phyloP scores from a whole-genome alignment of 257 asterid genomes.

The Capsicum rhomboideum region DNA sequence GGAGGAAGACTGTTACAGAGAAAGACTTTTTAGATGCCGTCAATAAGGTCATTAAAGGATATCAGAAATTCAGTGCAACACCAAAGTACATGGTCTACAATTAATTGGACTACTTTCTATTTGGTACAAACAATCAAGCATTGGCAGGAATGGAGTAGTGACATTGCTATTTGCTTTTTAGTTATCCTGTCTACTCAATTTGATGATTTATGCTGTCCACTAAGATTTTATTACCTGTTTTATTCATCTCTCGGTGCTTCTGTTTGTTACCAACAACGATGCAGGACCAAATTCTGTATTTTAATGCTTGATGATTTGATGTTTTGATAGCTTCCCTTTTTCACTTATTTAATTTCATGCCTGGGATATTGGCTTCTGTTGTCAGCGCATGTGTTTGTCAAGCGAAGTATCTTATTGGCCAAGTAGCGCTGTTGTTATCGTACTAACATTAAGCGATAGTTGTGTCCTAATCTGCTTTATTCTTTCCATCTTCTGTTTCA shows the following conservation, averaged over 20 bases:
- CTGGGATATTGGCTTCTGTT: background rate
- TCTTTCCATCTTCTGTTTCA: background rate
- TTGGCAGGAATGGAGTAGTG: background rate
- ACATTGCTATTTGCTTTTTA: background rate
- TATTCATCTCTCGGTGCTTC: background rate
- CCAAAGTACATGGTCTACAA: constrained; percentile 96
- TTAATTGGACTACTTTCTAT: constrained; percentile 4
- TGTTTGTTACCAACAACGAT: background rate
- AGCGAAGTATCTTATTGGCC: background rate
- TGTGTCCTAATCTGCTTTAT: background rate
- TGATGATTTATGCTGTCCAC: background rate
- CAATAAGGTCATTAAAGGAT: constrained; percentile 91
- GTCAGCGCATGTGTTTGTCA: background rate
- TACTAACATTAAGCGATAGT: background rate
- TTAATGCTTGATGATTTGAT: background rate
- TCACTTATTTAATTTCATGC: background rate
- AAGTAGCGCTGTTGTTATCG: background rate
- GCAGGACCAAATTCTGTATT: background rate
- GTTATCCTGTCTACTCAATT: background rate
- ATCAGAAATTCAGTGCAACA: constrained; percentile 93
- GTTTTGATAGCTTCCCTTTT: background rate
- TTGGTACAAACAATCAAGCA: background rate
- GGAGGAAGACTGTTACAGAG: constrained; percentile 93
- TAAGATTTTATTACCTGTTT: background rate
- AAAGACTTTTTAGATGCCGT: constrained; percentile 93